Base-by-base conservation (phyloP, 306 rosid genomes). In the Quercus engelmannii region DNA sequence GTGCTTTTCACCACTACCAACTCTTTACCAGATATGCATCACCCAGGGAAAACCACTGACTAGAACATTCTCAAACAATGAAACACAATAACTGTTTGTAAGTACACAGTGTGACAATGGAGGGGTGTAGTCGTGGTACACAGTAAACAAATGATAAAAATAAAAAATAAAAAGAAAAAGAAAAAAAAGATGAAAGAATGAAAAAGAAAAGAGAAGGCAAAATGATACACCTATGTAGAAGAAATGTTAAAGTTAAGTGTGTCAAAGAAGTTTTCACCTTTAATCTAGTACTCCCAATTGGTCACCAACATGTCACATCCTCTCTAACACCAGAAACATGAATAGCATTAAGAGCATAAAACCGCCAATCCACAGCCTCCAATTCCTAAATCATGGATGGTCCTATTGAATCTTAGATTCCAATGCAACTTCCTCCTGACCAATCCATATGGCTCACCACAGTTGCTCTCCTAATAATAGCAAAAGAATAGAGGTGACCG, bases 11-110 rank as follows among this genome's bases (percentile, higher is more conserved):
- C 18, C 31, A 15, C 54, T 35, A 17, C 56, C 30, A 18, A 17
- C 81, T 21, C 41, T 52, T 13, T 63, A 77, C n/a, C 28, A 38
- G 69, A 31, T 33, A 21, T 52, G 41, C 80, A 54, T 7, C 73
- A 25, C 6, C 43, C 5, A 9, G 58, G 17, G 55, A 52, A 21
- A 76, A 54, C 79, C 30, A 20, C 5, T 10, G 6, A 78, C 67
- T 49, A 76, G 64, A 74, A 59, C 78, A 74, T 78, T 76, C 68
- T 78, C 82, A 49, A 76, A 64, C 71, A 81, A 75, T 57, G 56
- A 62, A 17, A 58, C 71, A 54, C 19, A 55, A 69, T 68, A 23
- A 25, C 11, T 21, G 41, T 41, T 41, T 41, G 41, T 57, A 4
- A 20, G 26, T 20, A 58, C 13, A 10, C 1, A 58, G 23, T 58